Evolutionary conservation across 805 yeast genomes (phyloP).

Genomic region (Diddensiella transvaalensis): DNA sequence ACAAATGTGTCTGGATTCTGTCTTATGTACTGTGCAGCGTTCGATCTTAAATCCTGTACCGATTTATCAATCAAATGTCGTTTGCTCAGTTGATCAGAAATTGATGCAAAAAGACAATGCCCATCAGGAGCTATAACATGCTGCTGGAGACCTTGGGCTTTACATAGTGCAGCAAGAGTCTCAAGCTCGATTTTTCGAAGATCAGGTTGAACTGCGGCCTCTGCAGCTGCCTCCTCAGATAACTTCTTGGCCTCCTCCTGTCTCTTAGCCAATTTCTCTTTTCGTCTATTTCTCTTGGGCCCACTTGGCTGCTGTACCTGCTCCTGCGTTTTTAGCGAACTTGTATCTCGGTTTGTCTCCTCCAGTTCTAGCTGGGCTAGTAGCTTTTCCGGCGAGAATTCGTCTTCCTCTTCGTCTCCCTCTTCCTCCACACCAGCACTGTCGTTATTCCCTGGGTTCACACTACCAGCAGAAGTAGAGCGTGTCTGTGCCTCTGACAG

Average conservation of each 20-base stretch:
- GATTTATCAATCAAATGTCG: constrained; percentile 45
- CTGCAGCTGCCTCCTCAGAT: constrained; percentile 63
- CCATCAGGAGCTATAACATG: constrained; percentile 87
- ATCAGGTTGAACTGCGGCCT: constrained; percentile 66
- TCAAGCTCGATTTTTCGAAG: constrained; percentile 68
- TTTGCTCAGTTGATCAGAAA: constrained; percentile 65
- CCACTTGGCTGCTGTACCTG: constrained; percentile 14
- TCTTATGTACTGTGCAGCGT: constrained; percentile 65
- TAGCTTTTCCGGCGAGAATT: constrained; percentile 62
- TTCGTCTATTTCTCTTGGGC: constrained; percentile 69
- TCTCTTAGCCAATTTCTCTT: constrained; percentile 74
- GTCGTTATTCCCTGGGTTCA: neutral
- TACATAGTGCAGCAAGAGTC: constrained; percentile 54
- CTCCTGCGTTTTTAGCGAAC: constrained; percentile 12
- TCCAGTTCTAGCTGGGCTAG: constrained; percentile 55
- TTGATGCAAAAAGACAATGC: constrained; percentile 84
- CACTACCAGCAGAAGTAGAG: constrained; percentile 1
- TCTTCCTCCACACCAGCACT: constrained; percentile 14
- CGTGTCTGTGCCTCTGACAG: too few species aligned
- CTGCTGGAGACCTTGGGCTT: constrained; percentile 46
- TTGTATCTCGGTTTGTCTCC: constrained; percentile 24
- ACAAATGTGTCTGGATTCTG: constrained; percentile 63
- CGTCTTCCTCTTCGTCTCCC: constrained; percentile 41
- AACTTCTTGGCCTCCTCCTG: constrained; percentile 63
- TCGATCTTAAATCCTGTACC: constrained; percentile 54